Base-by-base conservation (phyloP, 1,284 basidiomycete genomes). In the Malassezia dermatis region DNA sequence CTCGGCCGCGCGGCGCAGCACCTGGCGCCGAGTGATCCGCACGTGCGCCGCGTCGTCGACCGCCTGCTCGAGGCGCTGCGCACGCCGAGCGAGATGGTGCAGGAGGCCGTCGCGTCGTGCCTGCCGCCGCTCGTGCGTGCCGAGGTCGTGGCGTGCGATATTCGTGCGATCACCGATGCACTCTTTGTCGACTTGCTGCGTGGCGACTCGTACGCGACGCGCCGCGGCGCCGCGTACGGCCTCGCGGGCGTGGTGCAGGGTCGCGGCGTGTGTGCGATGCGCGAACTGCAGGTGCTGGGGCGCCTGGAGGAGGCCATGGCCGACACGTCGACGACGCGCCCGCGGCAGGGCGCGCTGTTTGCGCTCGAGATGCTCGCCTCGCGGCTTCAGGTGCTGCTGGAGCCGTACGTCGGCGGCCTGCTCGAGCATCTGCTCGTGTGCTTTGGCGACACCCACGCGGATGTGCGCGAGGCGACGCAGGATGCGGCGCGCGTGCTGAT, bases 1-100 rank as follows among this genome's bases (percentile, higher is more conserved):
- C 88, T 96, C 61, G 94, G 94, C 60, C 85, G 91, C 26, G 83
- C 91, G 3, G 94, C 93, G 8, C 81, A 86, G 19, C 91, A 98
- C 76, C 80, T 98, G 31, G 83, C 86, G 39, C 76, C 83, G 6
- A 81, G 81, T 1, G 70, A 73, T 41, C 57, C 53, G 47, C 65
- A 70, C 11, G 61, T 73, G 51, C 62, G 61, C 47, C 60, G 65
- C 40, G 88, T 96, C 58, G 85, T 96, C 8, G 84, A 89, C 60
- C 81, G 90, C n/a, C 79, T 98, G 19, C 82, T 94, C 6, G 86
- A 88, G 23, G 89, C 93, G 0, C 80, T 98, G 60, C 86, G 86
- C 76, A 98, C 91, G 0, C 94, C 94, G 0, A 85, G 90, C 0
- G 94, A 99, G 75, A 84, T 93, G 64, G 94, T 99, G 0, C 93